Conservation (phyloP, 176 grass and related monocot genomes). For the Phyllostachys edulis region DNA sequence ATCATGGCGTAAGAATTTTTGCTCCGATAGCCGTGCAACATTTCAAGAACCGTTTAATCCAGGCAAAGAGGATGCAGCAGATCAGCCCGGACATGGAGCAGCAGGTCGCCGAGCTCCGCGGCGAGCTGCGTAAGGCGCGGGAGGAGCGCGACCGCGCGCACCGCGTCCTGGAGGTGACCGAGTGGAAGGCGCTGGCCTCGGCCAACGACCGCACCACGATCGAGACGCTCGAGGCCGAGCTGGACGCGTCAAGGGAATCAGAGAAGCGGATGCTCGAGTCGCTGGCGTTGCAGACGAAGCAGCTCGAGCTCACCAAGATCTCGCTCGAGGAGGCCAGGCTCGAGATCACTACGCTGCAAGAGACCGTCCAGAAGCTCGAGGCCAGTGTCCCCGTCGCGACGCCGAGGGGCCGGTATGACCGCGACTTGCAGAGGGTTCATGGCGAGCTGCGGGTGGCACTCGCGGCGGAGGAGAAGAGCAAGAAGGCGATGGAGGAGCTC, state of each 20-base stretch:
- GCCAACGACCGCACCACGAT: slow-evolving; percentile 39
- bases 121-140: slow-evolving; percentile 61
- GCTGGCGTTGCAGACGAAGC: slow-evolving; percentile 70
- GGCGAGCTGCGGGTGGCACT: slow-evolving; percentile 49
- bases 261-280: slow-evolving; percentile 82
- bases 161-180: slow-evolving; percentile 59
- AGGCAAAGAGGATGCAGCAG: slow-evolving; percentile 31
- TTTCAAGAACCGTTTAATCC: not conserved
- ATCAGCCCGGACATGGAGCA: slow-evolving; percentile 43
- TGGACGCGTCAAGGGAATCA: slow-evolving; percentile 53
- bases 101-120: slow-evolving; percentile 55
- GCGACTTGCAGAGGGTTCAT: slow-evolving; percentile 33
- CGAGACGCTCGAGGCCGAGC: slow-evolving; percentile 53
- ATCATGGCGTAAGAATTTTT: slow-evolving; percentile 5
- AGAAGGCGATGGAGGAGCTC: slow-evolving; percentile 81
- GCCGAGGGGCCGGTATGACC: slow-evolving; percentile 30
- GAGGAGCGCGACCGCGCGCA: slow-evolving; percentile 56
- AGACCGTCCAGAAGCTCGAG: slow-evolving; percentile 28
- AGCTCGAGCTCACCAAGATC: slow-evolving; percentile 92
- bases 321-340: slow-evolving; percentile 67
- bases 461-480: slow-evolving; percentile 77
- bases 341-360: slow-evolving; percentile 41
- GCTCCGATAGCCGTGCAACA: slow-evolving; percentile 8
- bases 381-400: not conserved
- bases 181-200: slow-evolving; percentile 51